Evolutionary conservation across 1,284 basidiomycete genomes (phyloP), one percentile per base, ranked within the genome.

Genomic region (Trametes sp.): DNA sequence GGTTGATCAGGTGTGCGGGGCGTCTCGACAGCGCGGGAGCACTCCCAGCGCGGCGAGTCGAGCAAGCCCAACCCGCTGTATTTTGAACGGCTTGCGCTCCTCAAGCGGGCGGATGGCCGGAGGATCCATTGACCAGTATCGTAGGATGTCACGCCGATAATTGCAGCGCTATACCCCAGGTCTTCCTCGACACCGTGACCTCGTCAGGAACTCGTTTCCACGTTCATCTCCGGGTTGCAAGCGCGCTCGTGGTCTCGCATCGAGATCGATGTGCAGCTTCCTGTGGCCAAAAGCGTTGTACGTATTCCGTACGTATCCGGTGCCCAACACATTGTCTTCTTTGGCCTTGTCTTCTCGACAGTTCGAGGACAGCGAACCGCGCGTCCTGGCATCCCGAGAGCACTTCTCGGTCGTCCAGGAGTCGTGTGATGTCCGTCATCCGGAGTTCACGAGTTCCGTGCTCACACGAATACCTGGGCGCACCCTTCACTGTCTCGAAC

Each of bases 171-270:
- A 19, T 21, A 7, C 31, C 29, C 21, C 31, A 10, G 23, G 2
- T 28, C 35, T 13, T 38, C 13, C 28, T 28, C 9, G 7, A 1
- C 24, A n/a, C 23, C 29, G 26, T 21, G 9, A 4, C n/a, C 28
- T 29, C 1, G 41, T 29, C 41, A 38, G 29, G 14, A 2, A 38
- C 13, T 13, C n/a, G 13, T 29, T 59, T 36, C 61, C 61, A 59
- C 57, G 41, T 46, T 63, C 57, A 59, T 63, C 21, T 63, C 57
- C 61, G 61, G n/a, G 9, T 19, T 38, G 48, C 23, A 16, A 31
- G n/a, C 49, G 48, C 23, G 13, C 28, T 42, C 13, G 21, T 33
- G 8, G 36, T 29, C 54, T 23, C 49, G 23, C n/a, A 58, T 52
- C 35, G 49, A 58, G 61, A 58, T 44, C 38, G n/a, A 36, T 54